Conservation (phyloP, 345 rosid species). For the Corchorus olitorius region DNA sequence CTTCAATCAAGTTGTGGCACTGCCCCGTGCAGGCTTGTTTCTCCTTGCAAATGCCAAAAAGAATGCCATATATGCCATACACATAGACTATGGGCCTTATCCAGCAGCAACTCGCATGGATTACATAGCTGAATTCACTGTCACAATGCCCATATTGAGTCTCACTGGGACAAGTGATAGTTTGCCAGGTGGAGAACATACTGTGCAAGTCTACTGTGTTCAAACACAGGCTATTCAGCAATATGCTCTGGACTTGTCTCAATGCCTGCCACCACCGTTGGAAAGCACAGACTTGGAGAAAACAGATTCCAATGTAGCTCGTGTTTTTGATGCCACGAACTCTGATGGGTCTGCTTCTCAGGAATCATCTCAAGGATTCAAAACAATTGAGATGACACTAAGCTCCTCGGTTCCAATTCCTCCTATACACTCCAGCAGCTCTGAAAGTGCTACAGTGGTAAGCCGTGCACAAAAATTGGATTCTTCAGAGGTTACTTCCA, state of each 20-base stretch:
- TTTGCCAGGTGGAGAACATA: conserved; percentile 52
- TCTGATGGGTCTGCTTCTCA: conserved; percentile 28
- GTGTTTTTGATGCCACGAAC: conserved; percentile 34
- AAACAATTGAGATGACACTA: conserved; percentile 32
- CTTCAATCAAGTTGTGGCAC: conserved; percentile 70
- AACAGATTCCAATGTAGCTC: conserved; percentile 43
- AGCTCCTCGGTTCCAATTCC: conserved; percentile 22
- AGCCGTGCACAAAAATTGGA: conserved; percentile 39
- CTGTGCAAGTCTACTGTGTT: conserved; percentile 71
- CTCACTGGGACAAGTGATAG: conserved; percentile 74
- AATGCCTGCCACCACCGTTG: conserved; percentile 63
- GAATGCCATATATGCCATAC: conserved; percentile 72
- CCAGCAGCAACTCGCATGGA: conserved; percentile 69
- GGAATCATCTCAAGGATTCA: conserved; percentile 41
- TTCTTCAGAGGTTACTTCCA: conserved; percentile 39
- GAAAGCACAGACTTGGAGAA: conserved; percentile 54
- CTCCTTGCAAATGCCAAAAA: conserved; percentile 72
- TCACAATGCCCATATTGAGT: conserved; percentile 79
- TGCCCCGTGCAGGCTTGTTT: conserved; percentile 59
- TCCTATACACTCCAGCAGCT: conserved; percentile 28
- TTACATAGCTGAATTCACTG: conserved; percentile 75
- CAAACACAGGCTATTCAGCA: conserved; percentile 83
- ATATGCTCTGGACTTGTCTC: conserved; percentile 69
- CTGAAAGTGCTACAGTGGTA: conserved; percentile 28
- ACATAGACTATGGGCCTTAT: conserved; percentile 63